Evolutionary conservation across 2,329 filamentous ascomycete species (phyloP), one percentile per base, ranked within the genome.

Genomic region (Calonectria ilicicola): DNA sequence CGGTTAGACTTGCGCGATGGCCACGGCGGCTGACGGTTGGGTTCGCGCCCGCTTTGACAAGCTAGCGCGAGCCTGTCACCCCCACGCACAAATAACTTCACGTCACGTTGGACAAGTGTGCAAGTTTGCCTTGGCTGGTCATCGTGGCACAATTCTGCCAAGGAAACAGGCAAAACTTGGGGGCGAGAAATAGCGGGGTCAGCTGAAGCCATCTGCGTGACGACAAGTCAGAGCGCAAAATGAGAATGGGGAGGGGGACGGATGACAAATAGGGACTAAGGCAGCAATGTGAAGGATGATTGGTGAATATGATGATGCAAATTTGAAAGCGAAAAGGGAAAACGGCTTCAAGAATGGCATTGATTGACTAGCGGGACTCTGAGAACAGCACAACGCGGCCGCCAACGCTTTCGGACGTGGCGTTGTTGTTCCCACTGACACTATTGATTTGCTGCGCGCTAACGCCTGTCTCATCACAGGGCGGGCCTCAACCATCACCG

Each of bases 381-480:
- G 23, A 9, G n/a, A 38, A 40, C 23, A 38, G 32, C 35, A 60
- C 38, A 40, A 60, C 35, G 53, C 53, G 40, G 32, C 19, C 32
- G 15, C 14, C 12, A 19, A 40, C 53, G 32, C n/a, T 60, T 60
- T 23, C 21, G 21, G 53, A 60, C 35, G 53, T 60, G 53, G 53
- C 53, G 53, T 38, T 38, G 5, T 9, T 38, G 10, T 38, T 23
- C 32, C 32, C n/a, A 35, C 15, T 4, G 38, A 40, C 32, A 60
- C 32, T 60, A 60, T 60, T 40, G 53, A 40, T 10, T 60, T 3
- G 7, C 21, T 9, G 32, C 53, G 21, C 53, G 21, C 53, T 60
- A 60, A 40, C 53, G 53, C 53, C 21, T 60, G 53, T 60, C 53
- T 60, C 53, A 10, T 60, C 53, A 60, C 53, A 60, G 14, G 53